Evolutionary conservation across 2,329 filamentous ascomycete genomes (phyloP), one percentile per base, ranked within the genome.

Genomic region (Sarocladium strictum): DNA sequence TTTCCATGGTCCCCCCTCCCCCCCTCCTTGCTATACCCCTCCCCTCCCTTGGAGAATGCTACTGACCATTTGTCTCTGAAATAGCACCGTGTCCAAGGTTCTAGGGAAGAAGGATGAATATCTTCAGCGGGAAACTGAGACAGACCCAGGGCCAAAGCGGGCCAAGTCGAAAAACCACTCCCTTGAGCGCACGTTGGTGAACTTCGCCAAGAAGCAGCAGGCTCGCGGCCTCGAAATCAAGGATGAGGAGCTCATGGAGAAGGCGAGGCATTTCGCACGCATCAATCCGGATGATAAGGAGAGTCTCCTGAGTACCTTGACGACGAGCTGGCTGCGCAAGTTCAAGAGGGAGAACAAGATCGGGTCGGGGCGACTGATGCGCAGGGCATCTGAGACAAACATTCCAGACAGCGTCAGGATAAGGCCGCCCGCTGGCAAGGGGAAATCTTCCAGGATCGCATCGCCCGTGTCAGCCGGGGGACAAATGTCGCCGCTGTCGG

Each of bases 31-130:
- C n/a, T n/a, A n/a, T 51, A 17, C 29, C 54, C 50, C 32, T 33
- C 15, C 32, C n/a, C 35, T 38, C 35, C 15, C 35, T 38, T 38
- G 14, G 38, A 23, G 7, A n/a, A 23, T 43, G 19, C 17, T 7
- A 43, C 38, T 43, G 19, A 43, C 38, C 10, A 21, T 11, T 21
- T n/a, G 19, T 10, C 38, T 64, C 21, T 47, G 5, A 41, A 32
- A 2, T 58, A 99, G 94, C 74, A 99, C 94, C 50, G 94, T 99
- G n/a, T 99, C 94, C 54, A 99, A 99, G 69, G 94, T 97, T 54
- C 72, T 99, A 60, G 86, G 93, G 54, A 87, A 96, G 65, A 96
- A 93, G 73, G 94, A 99, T 59, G 94, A 95, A 69, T 97, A 96
- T 70, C 80, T 97, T 15, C 88, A 86, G 64, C 84, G 89, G 89